Evolutionary conservation across 108 stramenopile species (phyloP).

Genomic region (Discostella stelligeroides): DNA sequence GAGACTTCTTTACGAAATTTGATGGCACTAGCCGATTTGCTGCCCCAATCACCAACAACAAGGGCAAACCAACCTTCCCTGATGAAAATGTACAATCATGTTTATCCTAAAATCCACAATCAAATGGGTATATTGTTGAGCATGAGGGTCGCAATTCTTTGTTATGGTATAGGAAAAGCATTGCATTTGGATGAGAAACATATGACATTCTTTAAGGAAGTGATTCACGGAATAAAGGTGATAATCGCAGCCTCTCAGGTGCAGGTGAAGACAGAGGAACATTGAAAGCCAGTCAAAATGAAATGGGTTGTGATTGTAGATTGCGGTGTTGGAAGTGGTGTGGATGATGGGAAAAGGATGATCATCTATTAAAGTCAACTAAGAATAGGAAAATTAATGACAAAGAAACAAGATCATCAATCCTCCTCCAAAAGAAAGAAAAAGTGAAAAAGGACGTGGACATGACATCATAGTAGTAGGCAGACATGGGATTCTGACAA

Average conservation of each 20-base stretch:
- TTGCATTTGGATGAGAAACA: slow-evolving; percentile 84
- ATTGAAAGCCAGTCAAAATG: slow-evolving; percentile 45
- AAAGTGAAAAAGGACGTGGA: background rate
- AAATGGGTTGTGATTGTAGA: slow-evolving; percentile 69
- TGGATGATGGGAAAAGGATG: background rate
- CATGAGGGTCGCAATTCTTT: slow-evolving; percentile 89
- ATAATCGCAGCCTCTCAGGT: slow-evolving; percentile 69
- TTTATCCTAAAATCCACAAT: slow-evolving; percentile 61
- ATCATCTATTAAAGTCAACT: background rate
- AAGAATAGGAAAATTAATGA: no score
- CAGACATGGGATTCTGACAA: no score
- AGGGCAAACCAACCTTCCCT: slow-evolving; percentile 39
- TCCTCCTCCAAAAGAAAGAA: background rate
- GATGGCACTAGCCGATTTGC: slow-evolving; percentile 84
- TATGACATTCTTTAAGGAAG: slow-evolving; percentile 73
- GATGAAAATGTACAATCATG: slow-evolving; percentile 71
- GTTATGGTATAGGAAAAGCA: slow-evolving; percentile 66
- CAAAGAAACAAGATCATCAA: no score
- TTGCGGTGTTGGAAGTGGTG: slow-evolving; percentile 60
- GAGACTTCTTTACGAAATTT: slow-evolving; percentile 87
- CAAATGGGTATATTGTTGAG: slow-evolving; percentile 69
- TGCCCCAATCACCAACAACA: slow-evolving; percentile 79
- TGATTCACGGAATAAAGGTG: slow-evolving; percentile 67
- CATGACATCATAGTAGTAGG: slow-evolving; percentile 1
- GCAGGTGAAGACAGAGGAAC: slow-evolving; percentile 60